Evolutionary conservation across 2,329 filamentous ascomycete species (phyloP).

Genomic region (Aureobasidium melanogenum): DNA sequence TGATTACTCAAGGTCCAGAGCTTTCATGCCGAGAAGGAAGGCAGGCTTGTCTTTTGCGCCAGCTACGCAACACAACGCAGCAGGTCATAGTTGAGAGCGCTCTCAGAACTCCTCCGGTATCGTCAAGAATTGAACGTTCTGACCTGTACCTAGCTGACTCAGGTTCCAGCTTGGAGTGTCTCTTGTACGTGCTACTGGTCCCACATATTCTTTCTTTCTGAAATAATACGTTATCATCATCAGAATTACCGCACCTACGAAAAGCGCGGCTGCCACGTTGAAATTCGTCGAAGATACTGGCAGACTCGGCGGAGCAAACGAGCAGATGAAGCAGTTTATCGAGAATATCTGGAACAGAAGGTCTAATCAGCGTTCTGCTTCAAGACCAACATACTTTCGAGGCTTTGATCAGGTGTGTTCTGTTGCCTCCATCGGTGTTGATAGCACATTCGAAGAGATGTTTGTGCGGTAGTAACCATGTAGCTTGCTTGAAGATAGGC

Average conservation of each 20-base stretch:
- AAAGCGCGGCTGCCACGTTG: neutral
- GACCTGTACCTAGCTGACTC: neutral
- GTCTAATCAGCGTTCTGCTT: neutral
- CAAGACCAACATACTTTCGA: neutral
- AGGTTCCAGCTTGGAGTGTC: neutral
- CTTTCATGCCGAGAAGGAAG: neutral
- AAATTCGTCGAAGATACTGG: neutral
- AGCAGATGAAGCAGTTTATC: neutral
- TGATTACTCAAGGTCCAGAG: neutral
- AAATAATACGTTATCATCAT: neutral
- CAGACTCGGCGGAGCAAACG: neutral
- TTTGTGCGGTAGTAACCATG: neutral
- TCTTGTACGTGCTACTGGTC: neutral
- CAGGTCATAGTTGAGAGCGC: neutral
- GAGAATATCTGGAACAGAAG: neutral
- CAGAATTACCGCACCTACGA: neutral
- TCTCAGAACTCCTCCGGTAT: neutral
- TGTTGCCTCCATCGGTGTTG: neutral
- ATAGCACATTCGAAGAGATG: neutral
- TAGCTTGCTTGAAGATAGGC: neutral
- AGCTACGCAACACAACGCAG: neutral
- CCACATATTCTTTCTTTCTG: neutral
- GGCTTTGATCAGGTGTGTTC: neutral
- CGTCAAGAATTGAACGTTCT: neutral
- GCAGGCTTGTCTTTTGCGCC: neutral